Base-by-base conservation (phyloP, 2,329 filamentous ascomycete genomes). In the Ploettnerulaceae sp. region DNA sequence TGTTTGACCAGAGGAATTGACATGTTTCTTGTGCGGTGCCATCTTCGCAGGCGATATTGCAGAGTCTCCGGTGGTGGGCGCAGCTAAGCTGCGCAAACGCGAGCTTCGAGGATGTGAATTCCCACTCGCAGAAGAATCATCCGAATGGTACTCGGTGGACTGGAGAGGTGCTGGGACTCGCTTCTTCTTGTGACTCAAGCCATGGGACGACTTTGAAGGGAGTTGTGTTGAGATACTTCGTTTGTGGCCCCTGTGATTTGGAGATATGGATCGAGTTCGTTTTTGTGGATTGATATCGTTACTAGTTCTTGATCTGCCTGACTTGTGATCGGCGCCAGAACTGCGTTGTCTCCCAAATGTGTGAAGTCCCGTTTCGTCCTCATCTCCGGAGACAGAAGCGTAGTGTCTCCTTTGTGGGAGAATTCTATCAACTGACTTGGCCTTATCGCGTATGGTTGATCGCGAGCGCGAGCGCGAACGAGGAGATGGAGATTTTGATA, bases 1-100 rank as follows among this genome's bases (percentile, higher is more conserved):
- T 4, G 93, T 98, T 57, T 94, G 86, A 17, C 93, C 93, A 63
- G 94, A 95, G 45, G 89, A 86, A 67, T 97, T 93, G 17, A 91
- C 81, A 61, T 91, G 85, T 58, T 93, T 91, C 65, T 91, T 94
- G 63, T 88, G 85, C 2, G 80, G 79, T 0, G 69, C 70, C 65
- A 87, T 80, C 57, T 85, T 82, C 57, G 81, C 76, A 48, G 86
- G 75, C 39, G 87, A 81, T 57, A 82, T 74, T 57, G 78, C 70
- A 58, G 80, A 71, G 49, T 82, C 75, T 55, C 77, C 71, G 3
- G 76, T 74, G 8, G 72, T 70, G 6, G 78, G 75, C 1, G 76
- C 77, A 31, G 74, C 71, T 14, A 81, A 65, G 53, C 70, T 75
- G 36, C 77, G 75, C 42, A 79, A 59, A 52, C 78, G 79, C 33